Conservation (phyloP, 176 grass and related monocot species). For the Microstegium vimineum region DNA sequence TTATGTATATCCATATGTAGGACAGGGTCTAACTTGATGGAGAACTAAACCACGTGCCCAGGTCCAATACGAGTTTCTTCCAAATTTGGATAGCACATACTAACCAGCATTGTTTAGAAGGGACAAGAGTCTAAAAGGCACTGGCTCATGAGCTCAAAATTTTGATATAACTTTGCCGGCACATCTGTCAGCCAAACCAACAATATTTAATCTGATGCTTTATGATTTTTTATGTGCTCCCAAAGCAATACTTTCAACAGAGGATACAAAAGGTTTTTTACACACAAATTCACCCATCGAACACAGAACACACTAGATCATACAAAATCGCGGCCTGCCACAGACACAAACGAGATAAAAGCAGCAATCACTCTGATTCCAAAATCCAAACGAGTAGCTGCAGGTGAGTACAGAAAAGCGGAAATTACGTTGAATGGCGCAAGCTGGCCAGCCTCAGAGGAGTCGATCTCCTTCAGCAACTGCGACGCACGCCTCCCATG, state of each 20-base stretch:
- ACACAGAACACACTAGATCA: neutral
- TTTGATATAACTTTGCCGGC: neutral
- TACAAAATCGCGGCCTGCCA: neutral
- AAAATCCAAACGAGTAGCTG: neutral
- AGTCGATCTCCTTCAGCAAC: slow-evolving; percentile 67
- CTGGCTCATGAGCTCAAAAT: neutral
- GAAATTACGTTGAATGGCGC: slow-evolving; percentile 53
- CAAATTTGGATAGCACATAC: neutral
- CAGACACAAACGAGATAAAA: neutral
- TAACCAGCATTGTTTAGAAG: neutral
- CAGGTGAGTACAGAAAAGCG: neutral
- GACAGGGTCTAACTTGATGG: neutral
- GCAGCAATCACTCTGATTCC: neutral
- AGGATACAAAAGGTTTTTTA: neutral
- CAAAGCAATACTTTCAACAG: neutral
- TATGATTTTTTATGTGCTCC: neutral
- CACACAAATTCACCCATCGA: neutral
- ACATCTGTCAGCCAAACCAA: neutral
- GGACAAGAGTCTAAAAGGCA: neutral
- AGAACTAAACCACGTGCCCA: neutral
- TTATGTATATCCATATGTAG: neutral
- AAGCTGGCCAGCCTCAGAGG: slow-evolving; percentile 73
- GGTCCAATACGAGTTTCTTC: neutral
- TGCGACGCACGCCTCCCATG: slow-evolving; percentile 72
- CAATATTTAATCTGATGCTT: neutral